Conservation (phyloP, 495 filamentous ascomycete species). For the Trichoderma virens region DNA sequence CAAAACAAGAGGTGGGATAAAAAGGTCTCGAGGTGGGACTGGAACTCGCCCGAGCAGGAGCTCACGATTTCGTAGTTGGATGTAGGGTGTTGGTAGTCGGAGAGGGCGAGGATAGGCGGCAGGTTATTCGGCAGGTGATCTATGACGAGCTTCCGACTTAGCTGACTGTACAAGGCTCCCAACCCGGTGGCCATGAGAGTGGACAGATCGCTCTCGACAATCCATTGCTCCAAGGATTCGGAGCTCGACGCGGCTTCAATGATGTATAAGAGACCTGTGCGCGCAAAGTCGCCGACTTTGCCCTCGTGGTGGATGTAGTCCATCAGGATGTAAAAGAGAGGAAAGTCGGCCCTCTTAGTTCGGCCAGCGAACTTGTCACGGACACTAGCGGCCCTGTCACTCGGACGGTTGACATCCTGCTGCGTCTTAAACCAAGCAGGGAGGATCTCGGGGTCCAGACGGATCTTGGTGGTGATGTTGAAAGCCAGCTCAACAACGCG, state of each 20-base stretch:
- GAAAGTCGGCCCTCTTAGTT: constrained; percentile 88
- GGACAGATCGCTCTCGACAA: constrained; percentile 92
- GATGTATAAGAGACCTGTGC: constrained; percentile 89
- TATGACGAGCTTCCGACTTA: constrained; percentile 68
- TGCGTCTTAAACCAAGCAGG: constrained; percentile 75
- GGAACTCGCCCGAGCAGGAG: constrained; percentile 61
- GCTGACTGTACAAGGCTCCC: constrained; percentile 91
- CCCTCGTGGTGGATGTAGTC: constrained; percentile 95
- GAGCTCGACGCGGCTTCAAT: constrained; percentile 88
- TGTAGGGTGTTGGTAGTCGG: constrained; percentile 63
- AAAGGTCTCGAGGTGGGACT: constrained; percentile 80
- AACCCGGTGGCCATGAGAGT: constrained; percentile 95
- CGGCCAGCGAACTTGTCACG: constrained; percentile 71
- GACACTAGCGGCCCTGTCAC: constrained; percentile 18
- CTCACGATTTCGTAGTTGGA: constrained; percentile 60
- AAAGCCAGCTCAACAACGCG: constrained; percentile 87
- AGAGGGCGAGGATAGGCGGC: constrained; percentile 75
- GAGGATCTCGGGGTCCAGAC: constrained; percentile 75
- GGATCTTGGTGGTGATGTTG: constrained; percentile 89
- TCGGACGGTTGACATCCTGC: constrained; percentile 25
- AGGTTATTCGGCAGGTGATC: constrained; percentile 55
- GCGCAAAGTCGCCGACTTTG: constrained; percentile 90
- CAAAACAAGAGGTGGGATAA: constrained; percentile 92
- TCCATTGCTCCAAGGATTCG: constrained; percentile 79
- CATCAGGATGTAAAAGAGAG: constrained; percentile 87